These are phyloP conservation scores for Quercus ilex DNA, from an alignment of 306 rosid species.

Conservation along the genomic window DNA sequence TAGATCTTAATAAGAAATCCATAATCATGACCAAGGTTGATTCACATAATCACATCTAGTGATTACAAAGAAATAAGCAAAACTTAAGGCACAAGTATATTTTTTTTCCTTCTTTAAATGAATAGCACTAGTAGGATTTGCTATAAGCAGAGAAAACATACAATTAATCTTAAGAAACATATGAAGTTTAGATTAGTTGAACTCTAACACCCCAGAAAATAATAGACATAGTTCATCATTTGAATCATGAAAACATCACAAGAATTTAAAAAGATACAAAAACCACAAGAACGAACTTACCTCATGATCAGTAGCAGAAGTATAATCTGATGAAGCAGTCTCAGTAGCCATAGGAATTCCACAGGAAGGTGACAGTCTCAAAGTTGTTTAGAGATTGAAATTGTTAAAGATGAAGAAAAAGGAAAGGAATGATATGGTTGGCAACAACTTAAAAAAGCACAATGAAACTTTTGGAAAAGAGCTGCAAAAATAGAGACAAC, in stretches of 20 bases:
- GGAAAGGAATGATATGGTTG: conserved; percentile 55
- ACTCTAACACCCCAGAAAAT: not conserved
- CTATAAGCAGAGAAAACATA: not conserved
- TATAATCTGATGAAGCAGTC: conserved; percentile 34
- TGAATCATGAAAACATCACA: not conserved
- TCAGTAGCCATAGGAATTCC: conserved; percentile 51
- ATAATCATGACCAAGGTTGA: not conserved
- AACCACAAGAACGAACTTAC: conserved; percentile 38
- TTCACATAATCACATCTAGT: not conserved
- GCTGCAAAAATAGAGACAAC: conserved; percentile 31
- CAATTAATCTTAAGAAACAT: not conserved
- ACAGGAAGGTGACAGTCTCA: conserved; percentile 13
- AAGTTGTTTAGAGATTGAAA: conserved; percentile 20
- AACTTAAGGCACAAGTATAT: not conserved
- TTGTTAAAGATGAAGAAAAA: conserved; percentile 15
- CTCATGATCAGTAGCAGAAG: conserved; percentile 41
- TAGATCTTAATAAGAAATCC: not conserved
- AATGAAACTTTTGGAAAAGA: conserved; percentile 37
- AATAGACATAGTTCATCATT: not conserved
- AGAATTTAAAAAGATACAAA: not conserved
- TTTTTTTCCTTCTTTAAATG: not conserved
- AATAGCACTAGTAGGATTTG: not conserved
- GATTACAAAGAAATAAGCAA: not conserved
- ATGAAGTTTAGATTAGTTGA: conserved; percentile 23
- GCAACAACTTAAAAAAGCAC: conserved; percentile 48